These are phyloP conservation scores for Vaccinium myrtillus DNA, from an alignment of 148 eudicot genomes.

Conservation along the genomic window DNA sequence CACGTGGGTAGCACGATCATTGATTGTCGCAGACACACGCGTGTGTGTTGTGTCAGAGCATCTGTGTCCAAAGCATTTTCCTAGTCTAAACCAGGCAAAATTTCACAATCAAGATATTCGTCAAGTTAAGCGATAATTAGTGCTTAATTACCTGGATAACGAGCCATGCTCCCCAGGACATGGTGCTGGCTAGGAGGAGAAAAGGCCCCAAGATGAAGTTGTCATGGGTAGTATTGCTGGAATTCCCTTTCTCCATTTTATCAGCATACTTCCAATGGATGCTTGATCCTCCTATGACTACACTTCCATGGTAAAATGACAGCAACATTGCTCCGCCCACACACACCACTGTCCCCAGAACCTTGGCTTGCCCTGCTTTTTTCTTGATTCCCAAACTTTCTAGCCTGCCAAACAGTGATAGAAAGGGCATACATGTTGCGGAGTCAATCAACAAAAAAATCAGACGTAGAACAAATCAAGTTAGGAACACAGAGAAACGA, in stretches of 20 bases:
- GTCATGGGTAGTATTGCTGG: constrained; percentile 17
- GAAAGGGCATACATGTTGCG: background rate
- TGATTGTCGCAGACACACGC: no score
- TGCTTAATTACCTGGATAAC: constrained; percentile 68
- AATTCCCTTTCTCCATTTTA: constrained; percentile 1
- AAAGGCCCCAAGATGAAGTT: constrained; percentile 57
- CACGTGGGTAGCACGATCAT: no score
- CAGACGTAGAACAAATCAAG: background rate
- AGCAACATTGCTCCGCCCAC: constrained; percentile 79
- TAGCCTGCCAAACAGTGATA: constrained; percentile 30
- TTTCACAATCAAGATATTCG: background rate
- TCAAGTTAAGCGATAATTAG: background rate
- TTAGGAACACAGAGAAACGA: no score
- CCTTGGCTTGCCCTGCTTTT: constrained; percentile 59
- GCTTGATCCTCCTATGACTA: constrained; percentile 36
- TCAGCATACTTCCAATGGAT: constrained; percentile 47
- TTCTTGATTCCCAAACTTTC: constrained; percentile 57
- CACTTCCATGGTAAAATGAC: constrained; percentile 69
- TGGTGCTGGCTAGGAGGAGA: constrained; percentile 51
- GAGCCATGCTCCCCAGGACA: constrained; percentile 78
- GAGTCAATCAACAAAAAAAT: no score
- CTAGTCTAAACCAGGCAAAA: no score
- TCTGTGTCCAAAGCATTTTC: no score
- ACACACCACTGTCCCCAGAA: constrained; percentile 64
- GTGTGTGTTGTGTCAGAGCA: no score